phyloP scores from a whole-genome alignment of 2,329 filamentous ascomycete species.

The Corniculantispora saksenae region DNA sequence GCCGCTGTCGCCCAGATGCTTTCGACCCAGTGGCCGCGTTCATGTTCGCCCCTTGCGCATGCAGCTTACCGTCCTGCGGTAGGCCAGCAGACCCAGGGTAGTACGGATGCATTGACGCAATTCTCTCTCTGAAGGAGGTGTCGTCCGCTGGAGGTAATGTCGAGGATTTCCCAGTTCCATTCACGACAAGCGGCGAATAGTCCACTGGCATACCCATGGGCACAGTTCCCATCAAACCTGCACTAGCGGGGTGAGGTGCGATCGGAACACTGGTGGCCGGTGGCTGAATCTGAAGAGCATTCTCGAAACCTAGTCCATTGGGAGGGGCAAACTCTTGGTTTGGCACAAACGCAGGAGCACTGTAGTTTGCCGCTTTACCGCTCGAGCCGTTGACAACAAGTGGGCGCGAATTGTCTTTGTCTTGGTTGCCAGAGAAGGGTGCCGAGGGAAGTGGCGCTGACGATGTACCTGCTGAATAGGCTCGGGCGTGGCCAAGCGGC shows the following conservation, averaged over 20 bases:
- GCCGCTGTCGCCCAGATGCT: slow-evolving; percentile 38
- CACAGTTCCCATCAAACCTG: slow-evolving; percentile 20
- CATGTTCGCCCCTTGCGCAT: slow-evolving; percentile 19
- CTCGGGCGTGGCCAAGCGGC: slow-evolving; percentile 52
- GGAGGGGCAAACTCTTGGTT: neutral
- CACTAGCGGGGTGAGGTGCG: slow-evolving; percentile 16
- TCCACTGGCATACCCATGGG: slow-evolving; percentile 21
- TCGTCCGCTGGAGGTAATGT: slow-evolving; percentile 33
- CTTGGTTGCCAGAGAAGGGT: slow-evolving; percentile 39
- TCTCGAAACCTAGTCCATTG: neutral
- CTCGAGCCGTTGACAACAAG: slow-evolving; percentile 55
- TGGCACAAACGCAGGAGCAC: slow-evolving; percentile 2
- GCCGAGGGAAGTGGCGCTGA: slow-evolving; percentile 42
- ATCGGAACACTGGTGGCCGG: neutral
- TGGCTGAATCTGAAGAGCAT: slow-evolving; percentile 16
- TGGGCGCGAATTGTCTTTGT: slow-evolving; percentile 42
- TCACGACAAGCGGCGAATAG: slow-evolving; percentile 36
- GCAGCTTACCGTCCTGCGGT: slow-evolving; percentile 30
- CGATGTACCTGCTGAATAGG: slow-evolving; percentile 43
- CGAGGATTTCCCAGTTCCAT: slow-evolving; percentile 33
- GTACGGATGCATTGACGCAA: slow-evolving; percentile 41
- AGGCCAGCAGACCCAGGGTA: slow-evolving; percentile 31
- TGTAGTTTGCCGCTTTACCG: slow-evolving; percentile 33
- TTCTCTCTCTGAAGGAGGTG: slow-evolving; percentile 43
- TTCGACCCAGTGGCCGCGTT: slow-evolving; percentile 29